Evolutionary conservation across 2,329 filamentous ascomycete species (phyloP), one percentile per base, ranked within the genome.

Genomic region (Penicillium sp.): DNA sequence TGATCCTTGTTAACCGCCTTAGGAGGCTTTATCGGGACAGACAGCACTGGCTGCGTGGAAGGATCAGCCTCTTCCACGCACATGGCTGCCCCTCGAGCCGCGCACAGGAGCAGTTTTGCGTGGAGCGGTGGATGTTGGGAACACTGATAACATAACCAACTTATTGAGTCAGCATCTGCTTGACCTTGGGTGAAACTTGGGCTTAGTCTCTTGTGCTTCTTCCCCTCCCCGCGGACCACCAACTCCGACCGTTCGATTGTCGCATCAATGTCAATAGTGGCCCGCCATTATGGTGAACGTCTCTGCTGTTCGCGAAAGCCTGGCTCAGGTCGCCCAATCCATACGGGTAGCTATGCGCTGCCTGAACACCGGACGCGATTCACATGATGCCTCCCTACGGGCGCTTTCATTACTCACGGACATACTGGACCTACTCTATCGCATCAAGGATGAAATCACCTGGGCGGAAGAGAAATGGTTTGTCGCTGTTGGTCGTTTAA

Each of bases 381-480:
- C 53, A 1, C 64, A 66, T n/a, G 65, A 67, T 21, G 55, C 55
- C 2, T 55, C 61, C 8, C 58, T 59, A 18, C 55, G 57, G n/a
- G 55, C 62, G 2, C 47, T 61, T 7, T 49, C 51, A 15, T 33
- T 67, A 2, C 45, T 69, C 3, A 50, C 40, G 2, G 67, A 69
- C 9, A 51, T 61, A 1, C 24, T 61, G 13, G 66, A 68, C 23
- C 42, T 65, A 1, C 44, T 68, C 1, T 58, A 61, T 51, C 59
- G 54, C 3, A 29, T 67, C 10, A 55, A 62, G 21, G 61, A 68
- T 21, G 52, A 65, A 17, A 37, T 68, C 2, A 56, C 27, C 24
- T 62, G 54, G 54, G 52, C 52, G 0, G 61, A 64, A 12, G 61
- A 64, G 8, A 63, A 63, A 58, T 66, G 60, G 56, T 8, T 63